Evolutionary conservation across 1,139 yeast species (phyloP).

Genomic region (Suhomyces bribrorum): DNA sequence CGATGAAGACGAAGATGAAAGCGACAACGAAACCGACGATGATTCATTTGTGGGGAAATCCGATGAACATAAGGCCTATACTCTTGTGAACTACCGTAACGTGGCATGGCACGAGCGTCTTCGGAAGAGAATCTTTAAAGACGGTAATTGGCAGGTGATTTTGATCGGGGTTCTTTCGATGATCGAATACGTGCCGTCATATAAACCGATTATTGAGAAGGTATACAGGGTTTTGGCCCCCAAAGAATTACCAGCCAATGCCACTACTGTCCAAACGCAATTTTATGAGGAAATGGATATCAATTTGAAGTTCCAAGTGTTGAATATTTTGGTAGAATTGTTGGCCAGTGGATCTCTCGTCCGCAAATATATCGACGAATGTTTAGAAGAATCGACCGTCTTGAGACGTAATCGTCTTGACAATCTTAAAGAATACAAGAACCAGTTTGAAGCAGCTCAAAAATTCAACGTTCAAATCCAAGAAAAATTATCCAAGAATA

Average conservation of each 20-base stretch:
- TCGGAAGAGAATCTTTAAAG: constrained; percentile 70
- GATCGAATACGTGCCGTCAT: constrained; percentile 60
- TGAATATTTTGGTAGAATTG: constrained; percentile 59
- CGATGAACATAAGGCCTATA: constrained; percentile 51
- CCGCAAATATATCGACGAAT: constrained; percentile 65
- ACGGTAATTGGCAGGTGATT: constrained; percentile 84
- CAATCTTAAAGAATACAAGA: constrained; percentile 60
- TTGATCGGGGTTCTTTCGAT: constrained; percentile 69
- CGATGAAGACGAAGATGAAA: constrained; percentile 19
- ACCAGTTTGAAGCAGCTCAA: constrained; percentile 50
- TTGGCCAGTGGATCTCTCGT: constrained; percentile 60
- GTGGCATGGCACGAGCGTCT: constrained; percentile 77
- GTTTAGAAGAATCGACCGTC: constrained; percentile 63
- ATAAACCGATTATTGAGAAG: constrained; percentile 45
- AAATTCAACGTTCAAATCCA: constrained; percentile 41
- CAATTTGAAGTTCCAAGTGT: constrained; percentile 51
- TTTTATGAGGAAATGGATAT: constrained; percentile 52
- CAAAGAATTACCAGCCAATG: constrained; percentile 47
- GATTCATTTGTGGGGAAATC: constrained; percentile 21
- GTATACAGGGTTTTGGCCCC: constrained; percentile 62
- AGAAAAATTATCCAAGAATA: constrained; percentile 23
- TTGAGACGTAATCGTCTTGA: constrained; percentile 72
- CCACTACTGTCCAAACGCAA: constrained; percentile 48
- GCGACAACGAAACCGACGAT: constrained; percentile 15
- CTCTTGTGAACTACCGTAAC: constrained; percentile 60